Evolutionary conservation across 2,329 filamentous ascomycete genomes (phyloP).

Genomic region (Blastomyces emzantsi): DNA sequence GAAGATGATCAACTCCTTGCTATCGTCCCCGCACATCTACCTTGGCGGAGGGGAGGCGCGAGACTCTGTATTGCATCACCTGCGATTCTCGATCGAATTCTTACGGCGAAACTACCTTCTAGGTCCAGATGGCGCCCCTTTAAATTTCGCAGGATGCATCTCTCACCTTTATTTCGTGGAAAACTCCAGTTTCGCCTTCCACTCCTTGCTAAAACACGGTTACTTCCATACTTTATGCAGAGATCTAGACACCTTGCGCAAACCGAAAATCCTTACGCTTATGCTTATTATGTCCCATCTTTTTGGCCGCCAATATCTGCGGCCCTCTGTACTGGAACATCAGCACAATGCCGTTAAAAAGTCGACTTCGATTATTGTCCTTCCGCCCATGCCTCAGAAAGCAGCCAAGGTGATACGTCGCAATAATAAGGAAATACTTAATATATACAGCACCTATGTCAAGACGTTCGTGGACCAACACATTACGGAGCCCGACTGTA

Average conservation of each 20-base stretch:
- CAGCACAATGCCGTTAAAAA: constrained; percentile 43
- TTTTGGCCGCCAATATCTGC: constrained; percentile 49
- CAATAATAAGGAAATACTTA: constrained; percentile 58
- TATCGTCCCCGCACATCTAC: constrained; percentile 62
- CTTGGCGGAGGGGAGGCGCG: constrained; percentile 60
- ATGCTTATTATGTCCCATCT: constrained; percentile 62
- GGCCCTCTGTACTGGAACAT: constrained; percentile 41
- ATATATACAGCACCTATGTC: constrained; percentile 60
- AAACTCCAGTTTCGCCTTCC: constrained; percentile 66
- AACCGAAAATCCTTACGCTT: constrained; percentile 47
- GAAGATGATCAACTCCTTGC: constrained; percentile 54
- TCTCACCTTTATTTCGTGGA: constrained; percentile 69
- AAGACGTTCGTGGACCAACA: constrained; percentile 60
- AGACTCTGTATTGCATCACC: constrained; percentile 62
- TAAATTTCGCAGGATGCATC: constrained; percentile 64
- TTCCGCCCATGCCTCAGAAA: constrained; percentile 52
- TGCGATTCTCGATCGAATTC: constrained; percentile 75
- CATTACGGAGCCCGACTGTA: constrained; percentile 44
- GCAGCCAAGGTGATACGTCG: constrained; percentile 48
- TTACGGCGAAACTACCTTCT: constrained; percentile 60
- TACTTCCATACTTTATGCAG: constrained; percentile 60
- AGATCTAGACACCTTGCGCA: constrained; percentile 39
- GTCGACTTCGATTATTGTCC: constrained; percentile 55
- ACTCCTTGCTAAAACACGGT: constrained; percentile 60
- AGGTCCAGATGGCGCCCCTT: constrained; percentile 49